Base-by-base conservation (phyloP, 2,329 filamentous ascomycete genomes). In the Pyricularia sp. region DNA sequence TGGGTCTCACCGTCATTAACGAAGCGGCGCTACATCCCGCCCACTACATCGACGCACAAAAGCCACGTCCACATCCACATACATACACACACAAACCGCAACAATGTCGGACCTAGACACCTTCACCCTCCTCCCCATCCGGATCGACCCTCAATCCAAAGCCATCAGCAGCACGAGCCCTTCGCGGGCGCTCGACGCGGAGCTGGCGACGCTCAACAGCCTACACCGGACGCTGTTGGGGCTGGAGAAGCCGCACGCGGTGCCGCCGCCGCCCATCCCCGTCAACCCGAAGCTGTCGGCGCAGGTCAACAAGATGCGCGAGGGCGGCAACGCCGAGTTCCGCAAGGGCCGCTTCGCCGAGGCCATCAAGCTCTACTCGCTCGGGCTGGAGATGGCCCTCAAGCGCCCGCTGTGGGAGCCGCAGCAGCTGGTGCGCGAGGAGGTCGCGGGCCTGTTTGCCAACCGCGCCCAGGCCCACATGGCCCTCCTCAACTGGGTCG, bases 401-500 rank as follows among this genome's bases (percentile, higher is more conserved):
- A 84, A 84, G 10, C 85, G 95, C 4, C 94, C 95, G 0, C 80
- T 86, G 17, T 99, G 95, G 95, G 95, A 99, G 80, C 93, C 94
- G 0, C 85, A 88, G 17, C 89, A 89, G 14, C 83, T 98, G 28
- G 91, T 95, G 68, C 83, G 93, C 71, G 95, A 98, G 78, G 95
- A 99, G 80, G 82, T 94, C 10, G 85, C 90, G 12, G 87, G 86
- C 20, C 81, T 98, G 73, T 92, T 93, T 79, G 88, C 91, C 67
- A 97, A 97, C 80, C 86, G 95, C 69, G 93, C 94, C 69, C 94
- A 97, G 85, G 92, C 93, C 70, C 86, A 94, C 79, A 97, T 97
- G 90, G 89, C 88, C 23, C 81, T 90, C 78, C 87, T 89, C 79
- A 85, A 85, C 73, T 98, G 94, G 94, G 85, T 92, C 0, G 93